Evolutionary conservation across 345 rosid species (phyloP), one percentile per base, ranked within the genome.

Genomic region (Ceriops decandra): DNA sequence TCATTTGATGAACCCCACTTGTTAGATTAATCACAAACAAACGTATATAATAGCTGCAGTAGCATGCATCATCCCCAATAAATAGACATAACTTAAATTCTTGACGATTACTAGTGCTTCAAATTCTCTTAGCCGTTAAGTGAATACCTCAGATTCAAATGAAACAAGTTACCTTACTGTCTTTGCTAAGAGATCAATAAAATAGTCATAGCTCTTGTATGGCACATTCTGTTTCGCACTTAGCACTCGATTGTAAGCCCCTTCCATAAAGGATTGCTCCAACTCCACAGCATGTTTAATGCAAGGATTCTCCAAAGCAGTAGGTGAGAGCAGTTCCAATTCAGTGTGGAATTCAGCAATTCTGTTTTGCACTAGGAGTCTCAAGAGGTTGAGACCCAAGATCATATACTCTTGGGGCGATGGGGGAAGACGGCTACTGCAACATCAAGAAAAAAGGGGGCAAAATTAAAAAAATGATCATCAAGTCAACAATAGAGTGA

Each of bases 211-310:
- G 53, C 86, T 86, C 67, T 85, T 91, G 77, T 90, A 83, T 59
- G 98, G 99, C 0, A 88, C 97, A 7, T 82, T 92, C 78, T 92
- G 98, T 46, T 90, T 86, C 67, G 98, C 99, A 84, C 86, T 92
- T 69, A 90, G 60, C 52, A 95, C 99, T 64, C 98, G 90, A 81
- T 92, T 92, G 66, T 91, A 92, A 46, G 99, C 99, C 74, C 98
- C 96, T 77, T 95, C 98, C 99, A 90, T 92, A 81, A 92, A 95
- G 0, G 99, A 95, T 74, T 90, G 98, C 91, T 95, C 99, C 86
- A 95, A 82, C 89, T 95, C 98, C 47, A 90, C 98, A 0, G 99
- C 98, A 71, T 95, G 97, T 77, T 86, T 85, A 83, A 95, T 88
- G 82, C 96, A 90, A 76, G 91, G 85, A 68, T 88, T 87, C 72